Evolutionary conservation across 2,329 filamentous ascomycete genomes (phyloP).

Genomic region (Monosporascus cannonballus): DNA sequence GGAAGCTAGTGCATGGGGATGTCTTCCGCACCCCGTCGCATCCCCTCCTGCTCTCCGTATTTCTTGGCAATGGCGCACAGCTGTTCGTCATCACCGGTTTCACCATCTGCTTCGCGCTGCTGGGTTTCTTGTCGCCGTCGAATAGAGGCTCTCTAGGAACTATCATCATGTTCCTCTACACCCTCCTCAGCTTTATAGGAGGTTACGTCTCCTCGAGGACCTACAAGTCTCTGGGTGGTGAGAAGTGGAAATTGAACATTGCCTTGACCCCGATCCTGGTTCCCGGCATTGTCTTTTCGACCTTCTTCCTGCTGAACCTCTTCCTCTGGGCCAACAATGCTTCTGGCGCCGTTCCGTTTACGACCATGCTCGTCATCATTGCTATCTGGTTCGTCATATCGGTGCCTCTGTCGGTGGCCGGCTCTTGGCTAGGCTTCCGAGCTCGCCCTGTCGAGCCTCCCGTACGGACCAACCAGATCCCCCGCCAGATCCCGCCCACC

Average conservation of each 20-base stretch:
- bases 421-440: conserved; percentile 91
- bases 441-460: conserved; percentile 66
- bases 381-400: conserved; percentile 97
- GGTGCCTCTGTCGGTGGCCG: conserved; percentile 80
- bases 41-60: conserved; percentile 76
- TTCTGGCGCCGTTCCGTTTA: conserved; percentile 90
- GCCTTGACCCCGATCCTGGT: conserved; percentile 79
- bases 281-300: conserved; percentile 76
- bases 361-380: conserved; percentile 91
- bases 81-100: conserved; percentile 96
- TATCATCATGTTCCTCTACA: conserved; percentile 89
- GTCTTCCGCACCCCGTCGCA: conserved; percentile 86
- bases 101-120: conserved; percentile 86
- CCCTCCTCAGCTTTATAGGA: conserved; percentile 83
- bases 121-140: conserved; percentile 92
- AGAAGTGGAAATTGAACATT: conserved; percentile 93
- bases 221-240: conserved; percentile 93
- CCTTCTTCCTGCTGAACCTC: conserved; percentile 91
- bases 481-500: conserved; percentile 84
- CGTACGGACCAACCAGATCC: conserved; percentile 95
- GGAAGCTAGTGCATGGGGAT: conserved; percentile 97
- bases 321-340: conserved; percentile 94
- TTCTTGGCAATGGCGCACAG: conserved; percentile 90
- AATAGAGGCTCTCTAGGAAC: conserved; percentile 92
- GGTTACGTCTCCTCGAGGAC: conserved; percentile 82